Evolutionary conservation across 208 protist species (phyloP).

Genomic region (Trypanosoma rangeli): DNA sequence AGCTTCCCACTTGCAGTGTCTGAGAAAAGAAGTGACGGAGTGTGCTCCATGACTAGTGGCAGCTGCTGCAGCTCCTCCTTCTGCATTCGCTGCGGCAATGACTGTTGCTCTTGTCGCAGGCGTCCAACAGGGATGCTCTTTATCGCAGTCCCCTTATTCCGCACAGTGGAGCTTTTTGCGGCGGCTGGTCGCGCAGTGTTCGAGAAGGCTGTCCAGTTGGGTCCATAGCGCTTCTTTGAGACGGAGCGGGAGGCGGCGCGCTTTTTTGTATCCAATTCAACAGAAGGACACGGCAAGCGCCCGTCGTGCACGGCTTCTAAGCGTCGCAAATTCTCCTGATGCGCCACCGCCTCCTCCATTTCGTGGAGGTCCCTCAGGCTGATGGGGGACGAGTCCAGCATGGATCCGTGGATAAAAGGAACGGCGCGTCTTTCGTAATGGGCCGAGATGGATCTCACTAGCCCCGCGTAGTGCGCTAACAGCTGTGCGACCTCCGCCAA

Average conservation of each 20-base stretch:
- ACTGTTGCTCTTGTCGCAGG: not conserved
- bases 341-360: constrained; percentile 55
- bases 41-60: not conserved
- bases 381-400: constrained; percentile 3
- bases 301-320: constrained; percentile 42
- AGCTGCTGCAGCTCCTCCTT: constrained; percentile 1
- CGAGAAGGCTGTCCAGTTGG: not conserved
- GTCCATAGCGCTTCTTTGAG: constrained; percentile 26
- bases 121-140: not conserved
- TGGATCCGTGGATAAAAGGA: constrained; percentile 18
- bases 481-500: constrained; percentile 27
- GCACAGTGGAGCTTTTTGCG: not conserved
- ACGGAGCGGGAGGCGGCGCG: constrained; percentile 20
- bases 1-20: not conserved
- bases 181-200: not conserved
- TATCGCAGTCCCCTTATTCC: constrained; percentile 1
- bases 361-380: constrained; percentile 45
- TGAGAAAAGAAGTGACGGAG: not conserved
- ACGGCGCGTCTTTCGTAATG: constrained; percentile 63
- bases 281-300: constrained; percentile 14
- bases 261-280: constrained; percentile 6
- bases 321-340: constrained; percentile 60
- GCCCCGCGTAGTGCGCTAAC: constrained; percentile 44
- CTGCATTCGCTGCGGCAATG: not conserved
- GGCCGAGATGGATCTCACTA: constrained; percentile 62